phyloP scores from a whole-genome alignment of 2,329 filamentous ascomycete genomes.

The Tolypocladium amazonense region DNA sequence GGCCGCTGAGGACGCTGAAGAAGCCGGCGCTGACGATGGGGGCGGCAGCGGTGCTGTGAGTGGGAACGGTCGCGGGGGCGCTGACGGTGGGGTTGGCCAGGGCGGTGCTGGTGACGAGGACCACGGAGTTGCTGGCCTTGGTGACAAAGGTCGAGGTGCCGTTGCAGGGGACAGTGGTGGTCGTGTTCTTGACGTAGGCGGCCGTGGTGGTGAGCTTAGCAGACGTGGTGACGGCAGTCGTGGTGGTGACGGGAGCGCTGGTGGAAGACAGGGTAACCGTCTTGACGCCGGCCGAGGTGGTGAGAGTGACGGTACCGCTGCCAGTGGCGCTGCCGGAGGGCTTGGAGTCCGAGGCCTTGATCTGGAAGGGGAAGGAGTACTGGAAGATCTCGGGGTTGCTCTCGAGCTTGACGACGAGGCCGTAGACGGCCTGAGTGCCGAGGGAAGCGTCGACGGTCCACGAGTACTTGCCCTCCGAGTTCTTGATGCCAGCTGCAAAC shows the following conservation, averaged over 20 bases:
- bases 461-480: slow-evolving; percentile 32
- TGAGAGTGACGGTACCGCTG: slow-evolving; percentile 13
- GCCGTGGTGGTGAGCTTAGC: too few species aligned
- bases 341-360: slow-evolving; percentile 18
- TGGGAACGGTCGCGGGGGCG: slow-evolving; percentile 11
- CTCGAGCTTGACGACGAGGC: slow-evolving; percentile 43
- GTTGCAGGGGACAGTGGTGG: background rate
- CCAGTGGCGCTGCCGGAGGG: background rate
- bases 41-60: slow-evolving; percentile 7
- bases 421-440: slow-evolving; percentile 39
- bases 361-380: slow-evolving; percentile 46
- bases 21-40: slow-evolving; percentile 24
- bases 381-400: slow-evolving; percentile 24
- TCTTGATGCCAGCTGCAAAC: slow-evolving; percentile 33
- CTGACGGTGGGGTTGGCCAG: slow-evolving; percentile 12
- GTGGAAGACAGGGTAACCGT: slow-evolving; percentile 16
- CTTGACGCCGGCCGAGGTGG: slow-evolving; percentile 17
- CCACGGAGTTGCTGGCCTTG: slow-evolving; percentile 7
- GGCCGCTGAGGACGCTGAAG: slow-evolving; percentile 26
- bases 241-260: slow-evolving; percentile 8
- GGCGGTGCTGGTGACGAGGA: slow-evolving; percentile 7
- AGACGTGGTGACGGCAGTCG: slow-evolving; percentile 11
- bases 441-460: slow-evolving; percentile 40
- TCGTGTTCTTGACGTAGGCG: slow-evolving; percentile 11
- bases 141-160: background rate